Percentiles rank a stretch among this genome's conserved stretches.
Evolutionary conservation across 345 rosid genomes (phyloP).

Genomic region (Brassica carinata): DNA sequence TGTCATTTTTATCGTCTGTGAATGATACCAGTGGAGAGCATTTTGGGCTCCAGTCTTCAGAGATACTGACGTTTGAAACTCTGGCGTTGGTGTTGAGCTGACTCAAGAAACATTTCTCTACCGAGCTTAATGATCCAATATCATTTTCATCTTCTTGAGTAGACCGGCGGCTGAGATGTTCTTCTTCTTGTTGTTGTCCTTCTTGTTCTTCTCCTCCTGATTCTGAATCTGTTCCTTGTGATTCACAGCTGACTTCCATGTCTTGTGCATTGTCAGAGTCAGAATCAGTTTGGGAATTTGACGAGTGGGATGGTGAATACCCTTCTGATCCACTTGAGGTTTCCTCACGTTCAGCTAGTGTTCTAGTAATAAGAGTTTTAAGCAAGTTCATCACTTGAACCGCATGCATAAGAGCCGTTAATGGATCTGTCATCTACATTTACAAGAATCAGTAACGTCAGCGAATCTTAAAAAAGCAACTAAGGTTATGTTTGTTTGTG

Average conservation of each 20-base stretch:
- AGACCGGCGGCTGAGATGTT: constrained; percentile 36
- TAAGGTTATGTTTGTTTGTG: neutral
- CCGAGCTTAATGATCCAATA: constrained; percentile 53
- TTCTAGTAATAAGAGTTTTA: constrained; percentile 69
- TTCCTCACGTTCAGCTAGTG: constrained; percentile 73
- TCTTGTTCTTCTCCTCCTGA: constrained; percentile 32
- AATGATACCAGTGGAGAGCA: constrained; percentile 27
- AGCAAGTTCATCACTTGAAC: constrained; percentile 98
- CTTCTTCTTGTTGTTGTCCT: constrained; percentile 33
- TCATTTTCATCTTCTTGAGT: constrained; percentile 52
- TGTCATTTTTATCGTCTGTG: constrained; percentile 12
- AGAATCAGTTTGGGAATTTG: constrained; percentile 55
- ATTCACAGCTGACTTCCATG: constrained; percentile 76
- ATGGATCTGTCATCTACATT: constrained; percentile 88
- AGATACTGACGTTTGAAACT: constrained; percentile 33
- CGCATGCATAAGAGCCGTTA: constrained; percentile 93
- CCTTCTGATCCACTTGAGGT: constrained; percentile 52
- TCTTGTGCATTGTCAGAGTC: constrained; percentile 73
- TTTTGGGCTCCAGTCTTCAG: constrained; percentile 38
- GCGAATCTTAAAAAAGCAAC: neutral
- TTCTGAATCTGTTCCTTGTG: constrained; percentile 60
- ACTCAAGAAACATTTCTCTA: constrained; percentile 74
- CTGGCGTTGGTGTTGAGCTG: constrained; percentile 44
- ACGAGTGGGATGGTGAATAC: constrained; percentile 71
- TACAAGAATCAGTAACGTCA: constrained; percentile 16